These are phyloP conservation scores for Glebionis coronaria DNA, from an alignment of 129 eudicot species.

Conservation along the genomic window DNA sequence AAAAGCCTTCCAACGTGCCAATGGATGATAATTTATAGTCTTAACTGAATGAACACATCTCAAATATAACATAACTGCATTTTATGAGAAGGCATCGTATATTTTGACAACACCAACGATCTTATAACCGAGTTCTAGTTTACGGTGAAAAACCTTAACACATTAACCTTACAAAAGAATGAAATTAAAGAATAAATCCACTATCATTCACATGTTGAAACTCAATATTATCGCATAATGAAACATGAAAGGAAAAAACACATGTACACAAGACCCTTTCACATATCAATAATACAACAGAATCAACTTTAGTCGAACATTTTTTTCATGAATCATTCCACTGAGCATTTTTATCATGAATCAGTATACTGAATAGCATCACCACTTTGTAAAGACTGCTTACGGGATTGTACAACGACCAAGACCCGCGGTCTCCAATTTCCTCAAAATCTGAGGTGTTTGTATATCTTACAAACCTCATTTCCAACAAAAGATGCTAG, in stretches of 20 bases:
- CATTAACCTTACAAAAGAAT: constrained; percentile 5
- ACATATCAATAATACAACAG: not conserved
- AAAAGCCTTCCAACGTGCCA: too few relatives aligned
- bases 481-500: not conserved
- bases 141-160: not conserved
- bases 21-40: too few relatives aligned
- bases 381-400: constrained; percentile 19
- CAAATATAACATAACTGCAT: too few relatives aligned
- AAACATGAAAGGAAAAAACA: not conserved
- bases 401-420: not conserved
- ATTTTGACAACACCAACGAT: too few relatives aligned
- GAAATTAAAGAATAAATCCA: not conserved
- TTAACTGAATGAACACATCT: too few relatives aligned
- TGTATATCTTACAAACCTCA: not conserved
- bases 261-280: constrained; percentile 12
- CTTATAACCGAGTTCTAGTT: too few relatives aligned
- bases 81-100: too few relatives aligned
- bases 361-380: not conserved
- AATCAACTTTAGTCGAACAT: not conserved
- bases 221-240: constrained; percentile 2
- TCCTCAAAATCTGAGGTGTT: constrained; percentile 6
- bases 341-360: not conserved
- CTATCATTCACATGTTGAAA: not conserved
- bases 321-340: not conserved
- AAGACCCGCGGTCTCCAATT: not conserved